phyloP scores from a whole-genome alignment of 192 early-diverging fungal species.

The Allomyces macrogynus region DNA sequence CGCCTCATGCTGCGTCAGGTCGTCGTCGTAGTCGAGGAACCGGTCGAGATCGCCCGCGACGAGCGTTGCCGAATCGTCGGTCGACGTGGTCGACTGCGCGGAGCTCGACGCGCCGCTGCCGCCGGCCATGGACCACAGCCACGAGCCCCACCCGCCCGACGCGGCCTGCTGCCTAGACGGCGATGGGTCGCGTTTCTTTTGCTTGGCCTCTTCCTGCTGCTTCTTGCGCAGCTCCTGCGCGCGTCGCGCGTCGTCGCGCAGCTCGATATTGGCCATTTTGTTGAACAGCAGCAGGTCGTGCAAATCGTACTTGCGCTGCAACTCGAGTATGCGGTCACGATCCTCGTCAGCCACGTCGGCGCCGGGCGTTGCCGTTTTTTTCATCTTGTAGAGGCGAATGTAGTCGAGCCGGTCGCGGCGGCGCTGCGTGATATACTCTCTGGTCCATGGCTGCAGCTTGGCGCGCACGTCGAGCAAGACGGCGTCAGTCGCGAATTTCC shows the following conservation, averaged over 20 bases:
- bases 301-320: slow-evolving; percentile 63
- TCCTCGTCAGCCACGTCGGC: slow-evolving; percentile 18
- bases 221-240: too few species aligned
- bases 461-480: slow-evolving; percentile 79
- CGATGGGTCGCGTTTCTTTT: too few species aligned
- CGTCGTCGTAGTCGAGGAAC: neutral
- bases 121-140: too few species aligned
- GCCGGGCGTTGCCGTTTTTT: neutral
- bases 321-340: slow-evolving; percentile 23
- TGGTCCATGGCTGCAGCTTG: slow-evolving; percentile 58
- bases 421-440: slow-evolving; percentile 59
- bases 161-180: too few species aligned
- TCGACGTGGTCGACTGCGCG: too few species aligned
- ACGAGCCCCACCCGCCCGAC: too few species aligned
- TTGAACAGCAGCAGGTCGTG: slow-evolving; percentile 81
- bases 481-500: slow-evolving; percentile 42
- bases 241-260: slow-evolving; percentile 14
- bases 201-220: too few species aligned
- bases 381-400: slow-evolving; percentile 45
- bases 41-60: neutral
- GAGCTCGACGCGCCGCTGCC: too few species aligned
- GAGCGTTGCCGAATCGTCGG: too few species aligned
- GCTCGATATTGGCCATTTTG: slow-evolving; percentile 42
- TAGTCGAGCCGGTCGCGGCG: slow-evolving; percentile 60
- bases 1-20: neutral